phyloP scores from a whole-genome alignment of 805 yeast species.

The Wickerhamomyces sydowiorum region DNA sequence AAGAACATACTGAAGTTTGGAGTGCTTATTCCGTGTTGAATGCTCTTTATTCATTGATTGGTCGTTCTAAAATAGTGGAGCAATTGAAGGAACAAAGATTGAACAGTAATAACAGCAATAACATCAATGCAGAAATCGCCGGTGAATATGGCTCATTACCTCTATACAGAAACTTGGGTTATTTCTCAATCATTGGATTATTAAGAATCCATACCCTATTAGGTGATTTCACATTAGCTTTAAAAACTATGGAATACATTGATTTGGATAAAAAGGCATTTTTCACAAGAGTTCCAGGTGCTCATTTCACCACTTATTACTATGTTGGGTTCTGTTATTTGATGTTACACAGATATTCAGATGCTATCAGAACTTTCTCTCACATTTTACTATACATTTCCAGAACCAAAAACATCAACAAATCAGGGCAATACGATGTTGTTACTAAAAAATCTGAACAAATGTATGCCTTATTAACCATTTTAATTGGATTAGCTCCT shows the following conservation, averaged over 20 bases:
- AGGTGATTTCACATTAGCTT: slow-evolving; percentile 44
- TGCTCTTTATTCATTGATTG: slow-evolving; percentile 40
- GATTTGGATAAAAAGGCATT: slow-evolving; percentile 42
- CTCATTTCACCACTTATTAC: slow-evolving; percentile 46
- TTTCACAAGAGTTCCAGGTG: slow-evolving; percentile 41
- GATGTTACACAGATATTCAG: slow-evolving; percentile 45
- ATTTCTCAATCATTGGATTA: slow-evolving; percentile 42
- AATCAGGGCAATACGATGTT: slow-evolving; percentile 38
- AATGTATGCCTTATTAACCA: slow-evolving; percentile 44
- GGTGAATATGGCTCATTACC: slow-evolving; percentile 39
- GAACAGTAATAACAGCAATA: slow-evolving; percentile 5
- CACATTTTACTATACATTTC: slow-evolving; percentile 41
- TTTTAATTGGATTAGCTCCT: slow-evolving; percentile 40
- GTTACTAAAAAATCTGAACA: slow-evolving; percentile 44
- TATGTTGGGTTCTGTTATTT: slow-evolving; percentile 46
- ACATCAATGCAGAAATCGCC: slow-evolving; percentile 24
- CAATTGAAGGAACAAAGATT: slow-evolving; percentile 29
- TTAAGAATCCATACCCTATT: slow-evolving; percentile 42
- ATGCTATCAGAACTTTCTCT: slow-evolving; percentile 42
- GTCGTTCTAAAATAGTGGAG: slow-evolving; percentile 33
- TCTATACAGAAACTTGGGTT: slow-evolving; percentile 40
- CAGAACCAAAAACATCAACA: slow-evolving; percentile 37
- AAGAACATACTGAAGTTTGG: slow-evolving; percentile 38
- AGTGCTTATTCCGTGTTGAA: slow-evolving; percentile 41
- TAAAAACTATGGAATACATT: slow-evolving; percentile 41